These are phyloP conservation scores for Petasospora rhodanensis DNA, from an alignment of 1,139 yeast genomes.

Conservation along the genomic window DNA sequence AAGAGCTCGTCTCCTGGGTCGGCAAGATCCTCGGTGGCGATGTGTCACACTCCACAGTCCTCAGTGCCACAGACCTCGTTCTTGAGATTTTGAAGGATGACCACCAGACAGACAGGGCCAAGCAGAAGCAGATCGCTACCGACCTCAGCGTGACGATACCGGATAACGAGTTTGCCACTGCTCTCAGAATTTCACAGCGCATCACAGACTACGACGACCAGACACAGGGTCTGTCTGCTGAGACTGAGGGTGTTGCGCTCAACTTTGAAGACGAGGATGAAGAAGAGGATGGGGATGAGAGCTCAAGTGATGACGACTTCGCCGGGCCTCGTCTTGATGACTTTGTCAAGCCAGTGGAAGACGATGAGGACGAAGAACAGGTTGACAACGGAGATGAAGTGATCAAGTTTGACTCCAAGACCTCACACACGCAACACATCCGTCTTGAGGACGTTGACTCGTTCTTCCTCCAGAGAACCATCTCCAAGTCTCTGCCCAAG, in stretches of 20 bases:
- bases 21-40: slow-evolving; percentile 46
- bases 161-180: slow-evolving; percentile 47
- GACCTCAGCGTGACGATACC: slow-evolving; percentile 44
- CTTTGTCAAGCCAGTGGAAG: slow-evolving; percentile 28
- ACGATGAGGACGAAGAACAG: slow-evolving; percentile 27
- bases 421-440: slow-evolving; percentile 2
- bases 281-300: slow-evolving; percentile 28
- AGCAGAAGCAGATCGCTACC: slow-evolving; percentile 37
- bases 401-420: slow-evolving; percentile 18
- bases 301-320: slow-evolving; percentile 23
- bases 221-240: slow-evolving; percentile 17
- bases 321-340: slow-evolving; percentile 28
- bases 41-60: slow-evolving; percentile 49
- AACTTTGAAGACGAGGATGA: slow-evolving; percentile 33
- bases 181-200: slow-evolving; percentile 45
- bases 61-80: slow-evolving; percentile 61
- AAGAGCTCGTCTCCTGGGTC: slow-evolving; percentile 46
- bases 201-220: slow-evolving; percentile 52
- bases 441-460: slow-evolving; percentile 38
- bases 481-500: slow-evolving; percentile 32
- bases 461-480: slow-evolving; percentile 44
- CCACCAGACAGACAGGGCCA: slow-evolving; percentile 35
- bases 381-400: slow-evolving; percentile 29
- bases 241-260: slow-evolving; percentile 38
- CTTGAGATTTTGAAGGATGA: slow-evolving; percentile 57